These are phyloP conservation scores for Sanghuangporus sanghuang DNA, from an alignment of 1,284 basidiomycete species.

Conservation along the genomic window DNA sequence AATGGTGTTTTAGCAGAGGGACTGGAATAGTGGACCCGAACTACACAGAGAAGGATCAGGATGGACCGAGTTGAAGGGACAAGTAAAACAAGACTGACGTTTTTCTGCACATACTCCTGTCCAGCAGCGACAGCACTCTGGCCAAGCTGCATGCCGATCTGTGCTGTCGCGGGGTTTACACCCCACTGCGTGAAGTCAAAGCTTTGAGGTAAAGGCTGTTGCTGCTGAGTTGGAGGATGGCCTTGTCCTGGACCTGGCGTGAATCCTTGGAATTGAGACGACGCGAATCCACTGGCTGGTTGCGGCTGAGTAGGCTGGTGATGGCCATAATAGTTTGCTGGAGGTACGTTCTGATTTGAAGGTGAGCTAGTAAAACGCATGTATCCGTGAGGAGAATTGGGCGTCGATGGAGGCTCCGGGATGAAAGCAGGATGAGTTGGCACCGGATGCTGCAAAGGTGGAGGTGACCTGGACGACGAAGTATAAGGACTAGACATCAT, in stretches of 20 bases:
- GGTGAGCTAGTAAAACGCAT: constrained; percentile 69
- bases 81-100: constrained; percentile 48
- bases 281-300: constrained; percentile 8
- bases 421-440: constrained; percentile 88
- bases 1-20: constrained; percentile 84
- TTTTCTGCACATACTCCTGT: constrained; percentile 93
- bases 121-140: constrained; percentile 89
- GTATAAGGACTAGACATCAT: constrained; percentile 31
- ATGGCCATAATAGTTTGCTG: constrained; percentile 29
- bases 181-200: constrained; percentile 69
- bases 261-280: constrained; percentile 6
- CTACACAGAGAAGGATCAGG: constrained; percentile 34
- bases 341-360: constrained; percentile 24
- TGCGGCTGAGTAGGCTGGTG: constrained; percentile 22
- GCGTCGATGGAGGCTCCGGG: constrained; percentile 82
- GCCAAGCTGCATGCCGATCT: constrained; percentile 96
- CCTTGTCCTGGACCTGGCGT: not conserved
- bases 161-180: constrained; percentile 90
- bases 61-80: constrained; percentile 4
- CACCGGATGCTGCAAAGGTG: constrained; percentile 83
- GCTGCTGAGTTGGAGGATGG: constrained; percentile 8
- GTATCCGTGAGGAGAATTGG: constrained; percentile 70
- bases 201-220: constrained; percentile 18
- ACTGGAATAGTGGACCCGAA: constrained; percentile 77
- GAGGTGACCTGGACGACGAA: constrained; percentile 52